Evolutionary conservation across 345 rosid genomes (phyloP), one percentile per base, ranked within the genome.

Genomic region (Acer negundo): DNA sequence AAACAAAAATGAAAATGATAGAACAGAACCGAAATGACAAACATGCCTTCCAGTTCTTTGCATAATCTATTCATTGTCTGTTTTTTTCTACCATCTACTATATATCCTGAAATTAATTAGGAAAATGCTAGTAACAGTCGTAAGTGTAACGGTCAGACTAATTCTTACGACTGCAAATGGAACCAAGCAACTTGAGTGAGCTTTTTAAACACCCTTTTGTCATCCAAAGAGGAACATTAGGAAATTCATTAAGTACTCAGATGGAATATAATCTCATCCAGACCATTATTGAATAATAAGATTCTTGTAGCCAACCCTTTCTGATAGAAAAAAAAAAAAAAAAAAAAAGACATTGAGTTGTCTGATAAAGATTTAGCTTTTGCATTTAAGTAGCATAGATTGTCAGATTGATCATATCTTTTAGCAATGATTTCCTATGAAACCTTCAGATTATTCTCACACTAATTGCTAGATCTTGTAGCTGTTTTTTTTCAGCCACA

Each of bases 331-430:
- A 72, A 72, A 10, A 2, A 58, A n/a, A n/a, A n/a, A n/a, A n/a
- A n/a, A n/a, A 24, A 67, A 26, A 28, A 28, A 28, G n/a, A 67
- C 63, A 53, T 17, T 58, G 20, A 31, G 80, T 80, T 80, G 40
- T 69, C 40, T 75, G 76, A 71, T 70, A 72, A 75, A 62, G 49
- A 46, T 46, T 46, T 42, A 83, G 70, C 77, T 59, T 70, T 67
- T 61, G 67, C 78, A 70, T 62, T 76, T 28, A 74, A 82, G 53
- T 51, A 63, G n/a, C 58, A 63, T 63, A 46, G n/a, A 67, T 12
- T 31, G 35, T 31, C 35, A 31, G 35, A 31, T 35, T 35, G 65
- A 49, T 42, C 71, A 53, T 17, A 47, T 31, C 55, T 65, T 58
- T 76, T 77, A 31, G 67, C 24, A 72, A 24, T 0, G 6, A 62